Conservation (phyloP, 139 green algal genomes). For the Coelastrella sp. region DNA sequence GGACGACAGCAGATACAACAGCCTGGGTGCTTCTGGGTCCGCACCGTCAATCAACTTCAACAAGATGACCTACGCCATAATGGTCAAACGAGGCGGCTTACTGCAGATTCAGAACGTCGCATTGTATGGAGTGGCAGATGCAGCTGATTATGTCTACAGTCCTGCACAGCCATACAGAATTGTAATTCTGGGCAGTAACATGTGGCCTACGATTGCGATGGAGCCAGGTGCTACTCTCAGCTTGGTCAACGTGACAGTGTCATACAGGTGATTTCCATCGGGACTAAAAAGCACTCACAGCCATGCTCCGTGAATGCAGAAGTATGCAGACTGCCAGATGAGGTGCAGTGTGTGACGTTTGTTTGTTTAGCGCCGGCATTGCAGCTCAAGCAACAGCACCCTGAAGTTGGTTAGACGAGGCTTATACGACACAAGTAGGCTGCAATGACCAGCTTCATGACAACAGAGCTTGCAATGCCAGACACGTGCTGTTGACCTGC, state of each 20-base stretch:
- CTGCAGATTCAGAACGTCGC: background rate
- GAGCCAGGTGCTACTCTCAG: background rate
- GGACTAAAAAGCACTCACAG: background rate
- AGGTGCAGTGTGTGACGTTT: background rate
- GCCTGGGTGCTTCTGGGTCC: too few species aligned
- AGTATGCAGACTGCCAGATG: background rate
- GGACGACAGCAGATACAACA: background rate
- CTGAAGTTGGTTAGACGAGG: background rate
- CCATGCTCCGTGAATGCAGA: background rate
- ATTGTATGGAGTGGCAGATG: background rate
- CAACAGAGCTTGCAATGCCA: background rate
- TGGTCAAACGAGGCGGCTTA: background rate
- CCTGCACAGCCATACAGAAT: background rate
- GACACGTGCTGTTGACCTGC: background rate
- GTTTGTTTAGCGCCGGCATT: background rate
- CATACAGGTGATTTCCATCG: background rate
- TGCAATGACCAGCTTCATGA: background rate
- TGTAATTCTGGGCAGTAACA: background rate
- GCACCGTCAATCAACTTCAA: background rate
- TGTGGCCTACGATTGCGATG: background rate
- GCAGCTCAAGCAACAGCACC: background rate
- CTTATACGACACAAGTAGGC: background rate
- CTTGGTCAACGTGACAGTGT: background rate
- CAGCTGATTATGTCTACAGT: background rate
- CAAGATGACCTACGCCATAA: background rate